These are phyloP conservation scores for Colletotrichum sansevieriae DNA, from an alignment of 2,329 filamentous ascomycete genomes.

Conservation along the genomic window DNA sequence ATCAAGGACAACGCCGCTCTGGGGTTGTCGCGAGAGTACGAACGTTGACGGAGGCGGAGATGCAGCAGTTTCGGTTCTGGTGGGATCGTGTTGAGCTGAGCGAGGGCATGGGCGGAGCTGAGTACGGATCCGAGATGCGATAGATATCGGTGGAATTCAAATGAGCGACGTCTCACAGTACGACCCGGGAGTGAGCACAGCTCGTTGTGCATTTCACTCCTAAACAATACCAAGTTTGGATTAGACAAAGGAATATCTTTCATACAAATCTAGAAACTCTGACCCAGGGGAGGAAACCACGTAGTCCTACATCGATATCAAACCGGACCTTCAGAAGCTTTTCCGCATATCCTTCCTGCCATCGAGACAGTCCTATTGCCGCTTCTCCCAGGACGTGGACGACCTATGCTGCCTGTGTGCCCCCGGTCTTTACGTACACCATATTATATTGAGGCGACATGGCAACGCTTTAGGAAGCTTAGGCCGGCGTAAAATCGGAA, in stretches of 20 bases:
- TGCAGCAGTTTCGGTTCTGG: slow-evolving; percentile 70
- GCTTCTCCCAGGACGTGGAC: background rate
- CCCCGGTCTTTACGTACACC: slow-evolving; percentile 28
- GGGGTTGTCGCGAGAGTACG: slow-evolving; percentile 61
- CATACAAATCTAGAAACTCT: slow-evolving; percentile 33
- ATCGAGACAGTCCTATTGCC: slow-evolving; percentile 17
- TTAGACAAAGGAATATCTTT: slow-evolving; percentile 37
- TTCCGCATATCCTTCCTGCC: slow-evolving; percentile 12
- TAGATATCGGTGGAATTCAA: background rate
- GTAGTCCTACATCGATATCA: slow-evolving; percentile 2
- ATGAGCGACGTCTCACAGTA: no score
- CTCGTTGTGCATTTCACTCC: background rate
- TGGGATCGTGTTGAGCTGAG: slow-evolving; percentile 66
- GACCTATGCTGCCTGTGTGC: slow-evolving; percentile 5
- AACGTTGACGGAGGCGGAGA: slow-evolving; percentile 58
- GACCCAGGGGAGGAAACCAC: background rate
- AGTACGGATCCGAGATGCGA: background rate
- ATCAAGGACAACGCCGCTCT: slow-evolving; percentile 47
- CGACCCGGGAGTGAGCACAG: no score
- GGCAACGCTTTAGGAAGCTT: background rate
- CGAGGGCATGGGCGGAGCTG: slow-evolving; percentile 54
- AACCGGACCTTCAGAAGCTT: slow-evolving; percentile 20
- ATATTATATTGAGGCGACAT: slow-evolving; percentile 26
- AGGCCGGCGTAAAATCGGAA: background rate
- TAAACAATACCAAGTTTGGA: background rate